Base-by-base conservation (phyloP, 139 green algal genomes). In the Tetraselmis striata region DNA sequence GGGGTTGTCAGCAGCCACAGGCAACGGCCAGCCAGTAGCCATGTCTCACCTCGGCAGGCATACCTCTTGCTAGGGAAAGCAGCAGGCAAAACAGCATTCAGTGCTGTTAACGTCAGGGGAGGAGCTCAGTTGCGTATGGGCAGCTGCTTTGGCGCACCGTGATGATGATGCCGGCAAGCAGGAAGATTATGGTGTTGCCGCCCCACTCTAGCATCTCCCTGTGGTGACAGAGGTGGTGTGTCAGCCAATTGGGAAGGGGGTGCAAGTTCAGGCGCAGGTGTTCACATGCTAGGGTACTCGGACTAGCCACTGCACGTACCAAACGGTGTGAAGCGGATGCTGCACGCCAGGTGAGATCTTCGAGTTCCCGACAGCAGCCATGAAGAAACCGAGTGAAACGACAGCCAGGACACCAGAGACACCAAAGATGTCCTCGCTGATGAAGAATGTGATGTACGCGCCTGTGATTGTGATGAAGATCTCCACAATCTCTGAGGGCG, bases 161-260 rank as follows among this genome's bases (percentile, higher is more conserved):
- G 77, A 93, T 93, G 80, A 93, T 91, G 28, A 89, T 75, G 30
- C 91, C 91, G 0, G 87, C 82, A 32, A 92, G 84, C 1, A 93
- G 32, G 78, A 95, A 95, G 25, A 95, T 90, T n/a, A 95, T 81
- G 22, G 92, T 95, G 83, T 94, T 95, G 22, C 89, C 90, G 31
- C 91, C 59, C 78, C 83, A 93, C 76, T 95, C 90, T 2, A 92
- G 67, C 28, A 86, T 87, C 76, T 91, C 86, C 92, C 91, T 88
- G 45, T 67, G 45, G 45, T 67, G 0, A n/a, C 30, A 23, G 67
- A 24, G 29, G 0, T n/a, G n/a, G n/a, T n/a, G n/a, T n/a, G n/a
- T n/a, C n/a, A n/a, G n/a, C n/a, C n/a, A n/a, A n/a, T n/a, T n/a
- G n/a, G n/a, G n/a, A n/a, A n/a, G n/a, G n/a, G n/a, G n/a, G n/a